Evolutionary conservation across 2,329 filamentous ascomycete species (phyloP).

Genomic region (Penicillium sp.): DNA sequence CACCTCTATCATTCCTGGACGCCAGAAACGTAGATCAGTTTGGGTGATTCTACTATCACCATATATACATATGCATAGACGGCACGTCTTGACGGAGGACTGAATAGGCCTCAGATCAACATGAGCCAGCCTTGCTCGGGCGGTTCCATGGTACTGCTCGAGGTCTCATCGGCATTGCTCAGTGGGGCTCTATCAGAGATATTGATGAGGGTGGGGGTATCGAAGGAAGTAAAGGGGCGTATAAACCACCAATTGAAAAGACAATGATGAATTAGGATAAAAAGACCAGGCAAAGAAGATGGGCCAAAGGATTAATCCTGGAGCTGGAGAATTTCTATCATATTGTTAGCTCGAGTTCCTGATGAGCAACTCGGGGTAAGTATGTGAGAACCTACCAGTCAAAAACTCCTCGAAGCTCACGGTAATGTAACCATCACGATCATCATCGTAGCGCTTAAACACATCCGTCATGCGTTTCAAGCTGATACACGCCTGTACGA

Average conservation of each 20-base stretch:
- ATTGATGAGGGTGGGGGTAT: background rate
- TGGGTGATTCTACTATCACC: background rate
- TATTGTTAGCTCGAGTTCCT: background rate
- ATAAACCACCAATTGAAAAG: background rate
- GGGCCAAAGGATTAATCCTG: conserved; percentile 30
- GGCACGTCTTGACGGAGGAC: background rate
- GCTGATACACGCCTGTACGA: conserved; percentile 95
- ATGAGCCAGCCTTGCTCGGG: background rate
- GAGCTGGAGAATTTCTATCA: conserved; percentile 34
- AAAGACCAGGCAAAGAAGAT: background rate
- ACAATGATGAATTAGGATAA: background rate
- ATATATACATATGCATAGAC: background rate
- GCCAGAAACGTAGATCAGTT: background rate
- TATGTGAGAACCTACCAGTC: conserved; percentile 50
- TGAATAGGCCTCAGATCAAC: background rate
- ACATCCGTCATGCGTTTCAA: conserved; percentile 98
- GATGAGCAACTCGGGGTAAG: background rate
- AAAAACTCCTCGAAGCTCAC: conserved; percentile 80
- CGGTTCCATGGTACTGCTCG: background rate
- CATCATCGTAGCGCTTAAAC: conserved; percentile 98
- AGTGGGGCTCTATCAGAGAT: background rate
- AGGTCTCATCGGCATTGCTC: background rate
- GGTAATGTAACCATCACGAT: conserved; percentile 89
- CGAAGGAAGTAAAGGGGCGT: background rate
- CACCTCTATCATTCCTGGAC: background rate